These are phyloP conservation scores for Phyllachora maydis DNA, from an alignment of 2,329 filamentous ascomycete genomes.

Conservation along the genomic window DNA sequence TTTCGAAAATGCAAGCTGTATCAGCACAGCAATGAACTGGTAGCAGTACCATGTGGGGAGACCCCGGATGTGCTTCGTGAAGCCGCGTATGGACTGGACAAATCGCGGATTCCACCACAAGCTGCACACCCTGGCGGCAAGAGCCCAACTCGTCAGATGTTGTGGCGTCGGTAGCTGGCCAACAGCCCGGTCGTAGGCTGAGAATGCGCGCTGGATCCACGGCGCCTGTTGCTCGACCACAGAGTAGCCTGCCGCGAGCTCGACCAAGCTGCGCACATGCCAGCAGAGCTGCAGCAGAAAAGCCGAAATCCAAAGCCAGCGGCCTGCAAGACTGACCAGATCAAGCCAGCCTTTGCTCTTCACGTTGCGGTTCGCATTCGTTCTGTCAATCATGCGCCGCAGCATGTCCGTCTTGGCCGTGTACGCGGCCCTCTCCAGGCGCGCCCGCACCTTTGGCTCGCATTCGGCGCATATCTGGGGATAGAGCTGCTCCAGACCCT, in stretches of 20 bases:
- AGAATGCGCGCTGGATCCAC: too few species aligned
- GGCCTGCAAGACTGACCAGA: slow-evolving; percentile 18
- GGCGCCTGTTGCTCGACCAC: too few species aligned
- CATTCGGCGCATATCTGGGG: slow-evolving; percentile 76
- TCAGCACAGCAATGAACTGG: slow-evolving; percentile 35
- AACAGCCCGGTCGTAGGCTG: too few species aligned
- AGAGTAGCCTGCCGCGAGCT: slow-evolving; percentile 5
- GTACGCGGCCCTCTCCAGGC: slow-evolving; percentile 53
- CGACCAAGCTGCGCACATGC: slow-evolving; percentile 19
- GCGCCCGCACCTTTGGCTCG: slow-evolving; percentile 48
- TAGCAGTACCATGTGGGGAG: slow-evolving; percentile 45
- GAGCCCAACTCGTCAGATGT: slow-evolving; percentile 21
- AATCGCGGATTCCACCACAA: slow-evolving; percentile 53
- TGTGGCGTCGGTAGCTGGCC: slow-evolving; percentile 18
- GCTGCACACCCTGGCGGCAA: slow-evolving; percentile 26
- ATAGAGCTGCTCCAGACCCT: slow-evolving; percentile 59
- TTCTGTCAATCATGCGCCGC: slow-evolving; percentile 52
- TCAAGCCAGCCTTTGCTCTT: slow-evolving; percentile 19
- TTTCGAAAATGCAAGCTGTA: slow-evolving; percentile 28
- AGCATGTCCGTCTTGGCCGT: slow-evolving; percentile 69
- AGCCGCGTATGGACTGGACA: slow-evolving; percentile 36
- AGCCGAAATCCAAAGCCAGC: slow-evolving; percentile 25
- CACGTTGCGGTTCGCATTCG: slow-evolving; percentile 20
- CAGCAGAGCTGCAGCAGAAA: slow-evolving; percentile 25
- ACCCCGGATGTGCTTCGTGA: slow-evolving; percentile 35